These are phyloP conservation scores for Cryptococcus deneoformans DNA, from an alignment of 1,284 basidiomycete species.

Conservation along the genomic window DNA sequence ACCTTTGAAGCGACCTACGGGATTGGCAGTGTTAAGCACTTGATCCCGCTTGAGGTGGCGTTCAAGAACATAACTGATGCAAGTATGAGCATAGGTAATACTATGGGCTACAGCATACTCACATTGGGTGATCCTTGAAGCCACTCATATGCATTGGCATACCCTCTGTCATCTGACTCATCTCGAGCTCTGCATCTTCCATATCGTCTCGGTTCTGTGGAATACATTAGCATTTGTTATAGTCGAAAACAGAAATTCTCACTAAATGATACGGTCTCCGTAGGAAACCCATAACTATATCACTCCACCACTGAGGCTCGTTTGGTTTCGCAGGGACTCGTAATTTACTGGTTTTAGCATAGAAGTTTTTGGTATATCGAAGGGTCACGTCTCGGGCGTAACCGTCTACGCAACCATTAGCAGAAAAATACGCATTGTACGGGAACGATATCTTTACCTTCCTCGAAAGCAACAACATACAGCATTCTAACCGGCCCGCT, in stretches of 20 bases:
- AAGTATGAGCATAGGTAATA: neutral
- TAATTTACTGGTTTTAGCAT: slow-evolving; percentile 75
- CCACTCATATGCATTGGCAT: slow-evolving; percentile 89
- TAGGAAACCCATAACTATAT: slow-evolving; percentile 58
- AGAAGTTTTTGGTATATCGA: slow-evolving; percentile 70
- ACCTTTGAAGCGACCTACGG: slow-evolving; percentile 88
- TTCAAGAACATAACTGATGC: slow-evolving; percentile 73
- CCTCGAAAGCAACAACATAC: slow-evolving; percentile 93
- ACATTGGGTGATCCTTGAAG: slow-evolving; percentile 96
- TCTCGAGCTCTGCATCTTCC: slow-evolving; percentile 89
- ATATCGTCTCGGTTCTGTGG: slow-evolving; percentile 81
- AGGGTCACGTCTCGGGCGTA: slow-evolving; percentile 57
- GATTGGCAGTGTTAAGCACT: slow-evolving; percentile 76
- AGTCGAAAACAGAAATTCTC: slow-evolving; percentile 30
- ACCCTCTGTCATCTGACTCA: slow-evolving; percentile 74
- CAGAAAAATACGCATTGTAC: too few species aligned
- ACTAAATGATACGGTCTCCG: slow-evolving; percentile 76
- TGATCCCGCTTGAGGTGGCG: slow-evolving; percentile 88
- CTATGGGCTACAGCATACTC: slow-evolving; percentile 26
- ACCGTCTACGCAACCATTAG: slow-evolving; percentile 47
- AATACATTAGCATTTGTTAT: slow-evolving; percentile 11
- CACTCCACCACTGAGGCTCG: slow-evolving; percentile 81
- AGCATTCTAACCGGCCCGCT: slow-evolving; percentile 76
- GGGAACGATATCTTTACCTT: slow-evolving; percentile 61
- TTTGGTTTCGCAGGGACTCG: slow-evolving; percentile 67